Base-by-base conservation (phyloP, 306 rosid genomes). In the Phaseolus lunatus region DNA sequence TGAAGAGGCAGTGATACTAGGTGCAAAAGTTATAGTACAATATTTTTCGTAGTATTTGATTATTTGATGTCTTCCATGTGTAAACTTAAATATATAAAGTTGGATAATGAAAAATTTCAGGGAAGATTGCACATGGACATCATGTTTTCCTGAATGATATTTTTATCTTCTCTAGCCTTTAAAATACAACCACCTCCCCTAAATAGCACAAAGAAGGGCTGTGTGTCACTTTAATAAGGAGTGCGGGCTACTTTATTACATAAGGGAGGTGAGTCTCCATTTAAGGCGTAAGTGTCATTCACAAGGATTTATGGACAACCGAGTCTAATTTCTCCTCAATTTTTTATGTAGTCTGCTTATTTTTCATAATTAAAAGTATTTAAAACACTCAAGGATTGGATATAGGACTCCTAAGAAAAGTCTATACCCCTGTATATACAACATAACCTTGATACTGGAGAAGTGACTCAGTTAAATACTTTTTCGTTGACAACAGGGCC, bases 401-500 rank as follows among this genome's bases (percentile, higher is more conserved):
- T 37, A 9, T 37, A 57, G 18, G 43, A 64, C 20, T 39, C 50
- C 18, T 39, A 39, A 19, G 22, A 45, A 45, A 39, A 78, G 5
- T 67, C 53, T 16, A 54, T 57, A 45, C 9, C 43, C 50, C 19
- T 3, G 1, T 13, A 37, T 12, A 41, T 41, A 11, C 47, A 33
- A 35, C 7, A 39, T 4, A 26, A 9, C 62, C 20, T n/a, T 5
- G 2, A 35, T 29, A 15, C 19, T 58, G 65, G 20, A 24, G 63
- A 24, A 57, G 65, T 2, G 16, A 56, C 63, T 11, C n/a, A 5
- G 4, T 47, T 35, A 54, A 67, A 49, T 19, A 27, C 48, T 16
- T 29, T 56, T 73, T 39, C 65, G 59, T 56, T 67, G 78, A 73
- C 43, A 48, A 62, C 84, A 93, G 98, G 97, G 93, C 19, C 91